These are phyloP conservation scores for Lachancea lanzarotensis DNA, from an alignment of 805 yeast species.

Conservation along the genomic window DNA sequence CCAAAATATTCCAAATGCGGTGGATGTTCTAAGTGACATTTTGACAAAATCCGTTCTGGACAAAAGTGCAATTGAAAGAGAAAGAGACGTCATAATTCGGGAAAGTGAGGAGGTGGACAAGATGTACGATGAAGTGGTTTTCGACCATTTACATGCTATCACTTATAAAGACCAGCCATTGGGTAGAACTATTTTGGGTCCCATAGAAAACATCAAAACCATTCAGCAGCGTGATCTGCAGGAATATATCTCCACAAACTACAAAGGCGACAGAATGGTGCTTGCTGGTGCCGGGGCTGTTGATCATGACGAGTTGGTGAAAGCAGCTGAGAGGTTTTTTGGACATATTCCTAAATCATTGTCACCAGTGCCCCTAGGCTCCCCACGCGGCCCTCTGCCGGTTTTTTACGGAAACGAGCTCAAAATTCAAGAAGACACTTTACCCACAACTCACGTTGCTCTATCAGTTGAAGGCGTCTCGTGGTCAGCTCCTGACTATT, in stretches of 20 bases:
- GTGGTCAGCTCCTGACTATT: conserved; percentile 94
- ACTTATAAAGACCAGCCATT: conserved; percentile 86
- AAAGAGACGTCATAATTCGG: conserved; percentile 91
- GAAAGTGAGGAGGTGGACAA: conserved; percentile 97
- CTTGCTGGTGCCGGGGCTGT: conserved; percentile 96
- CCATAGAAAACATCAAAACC: conserved; percentile 77
- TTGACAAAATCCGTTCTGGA: conserved; percentile 81
- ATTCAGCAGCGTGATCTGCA: conserved; percentile 71
- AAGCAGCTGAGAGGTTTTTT: conserved; percentile 68
- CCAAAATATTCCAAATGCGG: conserved; percentile 74
- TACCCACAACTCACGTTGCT: conserved; percentile 89
- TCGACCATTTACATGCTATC: conserved; percentile 91
- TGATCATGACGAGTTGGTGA: conserved; percentile 75
- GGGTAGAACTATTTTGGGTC: conserved; percentile 95
- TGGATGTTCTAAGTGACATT: conserved; percentile 84
- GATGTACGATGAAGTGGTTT: conserved; percentile 96
- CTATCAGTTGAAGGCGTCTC: conserved; percentile 96
- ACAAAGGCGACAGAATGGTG: conserved; percentile 96
- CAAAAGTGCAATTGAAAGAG: conserved; percentile 82
- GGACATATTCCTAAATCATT: conserved; percentile 52
- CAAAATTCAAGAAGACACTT: conserved; percentile 69
- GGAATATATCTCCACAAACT: conserved; percentile 75
- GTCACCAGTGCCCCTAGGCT: conserved; percentile 62
- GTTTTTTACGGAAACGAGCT: conserved; percentile 81
- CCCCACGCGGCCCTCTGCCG: conserved; percentile 59